Conservation (phyloP, 2,329 filamentous ascomycete species). For the Aspergillus spinulosporus region DNA sequence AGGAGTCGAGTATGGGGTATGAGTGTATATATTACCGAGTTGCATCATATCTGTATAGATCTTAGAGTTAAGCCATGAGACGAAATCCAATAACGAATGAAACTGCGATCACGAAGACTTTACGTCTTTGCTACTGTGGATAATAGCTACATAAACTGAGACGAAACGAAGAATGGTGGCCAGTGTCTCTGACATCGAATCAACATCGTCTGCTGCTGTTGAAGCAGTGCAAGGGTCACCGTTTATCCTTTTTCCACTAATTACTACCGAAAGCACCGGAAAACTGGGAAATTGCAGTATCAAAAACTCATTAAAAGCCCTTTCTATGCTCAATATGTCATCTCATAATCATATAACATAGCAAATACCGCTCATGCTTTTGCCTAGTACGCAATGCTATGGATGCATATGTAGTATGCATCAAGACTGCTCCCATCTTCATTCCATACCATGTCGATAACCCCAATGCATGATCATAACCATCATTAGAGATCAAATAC, state of each 20-base stretch:
- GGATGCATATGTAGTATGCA: not conserved
- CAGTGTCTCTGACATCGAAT: too few relatives aligned
- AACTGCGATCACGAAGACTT: too few relatives aligned
- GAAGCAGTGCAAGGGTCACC: too few relatives aligned
- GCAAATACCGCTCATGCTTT: not conserved
- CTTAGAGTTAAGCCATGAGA: not conserved
- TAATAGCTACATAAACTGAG: too few relatives aligned
- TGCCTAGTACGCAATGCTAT: not conserved
- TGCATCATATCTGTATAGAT: not conserved
- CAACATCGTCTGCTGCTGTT: too few relatives aligned
- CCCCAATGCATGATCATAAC: slow-evolving; percentile 13
- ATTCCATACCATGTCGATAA: not conserved
- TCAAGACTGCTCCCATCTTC: not conserved
- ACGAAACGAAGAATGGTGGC: too few relatives aligned
- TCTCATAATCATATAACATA: not conserved
- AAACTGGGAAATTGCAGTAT: not conserved
- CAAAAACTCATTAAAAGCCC: not conserved
- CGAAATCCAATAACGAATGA: not conserved
- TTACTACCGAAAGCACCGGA: too few relatives aligned
- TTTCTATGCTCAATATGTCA: not conserved
- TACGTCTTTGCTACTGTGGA: too few relatives aligned
- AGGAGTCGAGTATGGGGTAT: not conserved
- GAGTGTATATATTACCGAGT: not conserved
- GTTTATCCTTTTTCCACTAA: too few relatives aligned
- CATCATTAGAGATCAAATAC: slow-evolving; percentile 13